These are phyloP conservation scores for Hanseniaspora nectarophila DNA, from an alignment of 805 yeast genomes.

Conservation along the genomic window DNA sequence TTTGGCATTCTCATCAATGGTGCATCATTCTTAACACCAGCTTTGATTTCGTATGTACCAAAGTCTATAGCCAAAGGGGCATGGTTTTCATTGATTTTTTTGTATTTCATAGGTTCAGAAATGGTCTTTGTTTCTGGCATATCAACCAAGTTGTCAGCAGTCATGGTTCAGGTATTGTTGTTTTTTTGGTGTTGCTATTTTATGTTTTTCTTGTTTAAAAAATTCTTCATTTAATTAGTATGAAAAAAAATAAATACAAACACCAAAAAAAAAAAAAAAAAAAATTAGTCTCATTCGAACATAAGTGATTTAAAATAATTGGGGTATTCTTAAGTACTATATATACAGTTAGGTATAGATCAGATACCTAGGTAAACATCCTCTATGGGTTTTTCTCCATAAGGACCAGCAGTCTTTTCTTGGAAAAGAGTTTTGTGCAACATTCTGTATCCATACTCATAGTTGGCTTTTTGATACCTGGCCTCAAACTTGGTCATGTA, in stretches of 20 bases:
- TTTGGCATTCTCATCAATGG: constrained; percentile 50
- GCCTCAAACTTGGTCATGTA: constrained; percentile 54
- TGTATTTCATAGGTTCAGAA: background rate
- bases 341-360: background rate
- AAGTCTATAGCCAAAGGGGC: constrained; percentile 82
- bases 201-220: background rate
- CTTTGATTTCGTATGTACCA: constrained; percentile 52
- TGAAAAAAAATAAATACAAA: too few species aligned
- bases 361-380: constrained; percentile 77
- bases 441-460: constrained; percentile 52
- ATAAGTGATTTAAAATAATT: too few species aligned
- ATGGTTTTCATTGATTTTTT: constrained; percentile 17
- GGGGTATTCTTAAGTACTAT: too few species aligned
- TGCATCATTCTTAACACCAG: constrained; percentile 41
- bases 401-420: constrained; percentile 79
- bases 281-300: too few species aligned
- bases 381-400: constrained; percentile 58
- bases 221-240: too few species aligned
- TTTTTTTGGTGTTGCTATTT: too few species aligned
- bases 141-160: background rate
- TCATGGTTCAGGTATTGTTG: background rate
- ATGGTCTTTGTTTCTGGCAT: background rate
- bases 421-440: constrained; percentile 72
- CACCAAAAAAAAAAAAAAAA: too few species aligned
- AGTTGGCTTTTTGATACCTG: constrained; percentile 72